phyloP scores from a whole-genome alignment of 768 basidiomycete species.

The Rossbeevera mucosa region DNA sequence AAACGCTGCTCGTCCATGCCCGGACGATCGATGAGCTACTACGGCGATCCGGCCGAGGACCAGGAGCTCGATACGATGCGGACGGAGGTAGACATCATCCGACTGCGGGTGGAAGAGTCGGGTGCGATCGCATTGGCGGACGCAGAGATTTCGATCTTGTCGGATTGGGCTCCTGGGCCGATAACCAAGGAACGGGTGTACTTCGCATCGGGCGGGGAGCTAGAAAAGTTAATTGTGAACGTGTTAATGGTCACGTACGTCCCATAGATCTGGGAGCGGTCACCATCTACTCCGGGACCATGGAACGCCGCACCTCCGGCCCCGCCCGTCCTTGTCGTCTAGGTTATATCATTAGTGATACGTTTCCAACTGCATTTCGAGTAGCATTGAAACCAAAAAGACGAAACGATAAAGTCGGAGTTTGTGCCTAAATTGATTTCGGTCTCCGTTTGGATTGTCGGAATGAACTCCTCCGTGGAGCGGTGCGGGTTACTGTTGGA shows the following conservation, averaged over 20 bases:
- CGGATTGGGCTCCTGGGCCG: slow-evolving; percentile 44
- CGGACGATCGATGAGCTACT: slow-evolving; percentile 39
- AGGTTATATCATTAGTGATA: slow-evolving; percentile 5
- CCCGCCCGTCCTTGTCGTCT: slow-evolving; percentile 5
- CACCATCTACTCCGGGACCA: neutral
- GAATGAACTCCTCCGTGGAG: too few relatives aligned
- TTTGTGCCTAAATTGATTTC: too few relatives aligned
- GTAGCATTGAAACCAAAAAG: slow-evolving; percentile 8
- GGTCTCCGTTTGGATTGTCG: neutral
- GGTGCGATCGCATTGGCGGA: slow-evolving; percentile 63
- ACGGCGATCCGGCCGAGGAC: slow-evolving; percentile 39
- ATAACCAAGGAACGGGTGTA: slow-evolving; percentile 66
- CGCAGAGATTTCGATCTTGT: slow-evolving; percentile 57
- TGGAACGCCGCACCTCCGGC: neutral
- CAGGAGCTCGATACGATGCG: slow-evolving; percentile 27
- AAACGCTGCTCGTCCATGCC: slow-evolving; percentile 33
- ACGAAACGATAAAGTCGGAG: too few relatives aligned
- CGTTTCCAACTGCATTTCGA: slow-evolving; percentile 2
- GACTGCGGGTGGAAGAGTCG: slow-evolving; percentile 57
- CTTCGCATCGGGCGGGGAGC: slow-evolving; percentile 59
- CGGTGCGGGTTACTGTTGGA: too few relatives aligned
- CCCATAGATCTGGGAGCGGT: slow-evolving; percentile 38
- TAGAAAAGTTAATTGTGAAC: slow-evolving; percentile 75
- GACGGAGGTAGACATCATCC: slow-evolving; percentile 36
- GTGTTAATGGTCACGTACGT: slow-evolving; percentile 68